Conservation (phyloP, 2,329 filamentous ascomycete genomes). For the Mycosphaerella arachidis region DNA sequence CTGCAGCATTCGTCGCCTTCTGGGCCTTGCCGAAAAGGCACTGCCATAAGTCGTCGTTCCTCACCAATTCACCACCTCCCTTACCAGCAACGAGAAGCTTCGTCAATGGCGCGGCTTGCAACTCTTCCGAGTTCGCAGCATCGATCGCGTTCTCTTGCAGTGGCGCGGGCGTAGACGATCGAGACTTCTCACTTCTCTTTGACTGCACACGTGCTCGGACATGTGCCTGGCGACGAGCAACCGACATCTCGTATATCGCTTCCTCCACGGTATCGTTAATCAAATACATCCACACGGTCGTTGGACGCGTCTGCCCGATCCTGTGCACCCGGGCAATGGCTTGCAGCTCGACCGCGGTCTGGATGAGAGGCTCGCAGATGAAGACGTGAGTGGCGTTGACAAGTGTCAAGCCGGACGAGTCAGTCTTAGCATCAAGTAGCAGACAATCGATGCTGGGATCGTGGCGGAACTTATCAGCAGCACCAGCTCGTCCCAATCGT, state of each 20-base stretch:
- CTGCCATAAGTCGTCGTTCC: slow-evolving; percentile 75
- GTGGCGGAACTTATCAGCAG: slow-evolving; percentile 70
- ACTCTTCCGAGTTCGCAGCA: slow-evolving; percentile 75
- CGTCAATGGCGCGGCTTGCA: slow-evolving; percentile 67
- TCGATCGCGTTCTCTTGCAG: slow-evolving; percentile 61
- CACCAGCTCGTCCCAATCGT: slow-evolving; percentile 63
- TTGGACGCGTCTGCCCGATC: slow-evolving; percentile 82
- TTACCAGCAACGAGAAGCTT: slow-evolving; percentile 67
- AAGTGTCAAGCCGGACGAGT: slow-evolving; percentile 83
- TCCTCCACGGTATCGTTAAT: slow-evolving; percentile 89
- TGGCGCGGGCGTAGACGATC: slow-evolving; percentile 28
- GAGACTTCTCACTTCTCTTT: slow-evolving; percentile 25
- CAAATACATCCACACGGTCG: slow-evolving; percentile 93
- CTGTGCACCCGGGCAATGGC: slow-evolving; percentile 92
- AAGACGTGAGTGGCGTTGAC: slow-evolving; percentile 93
- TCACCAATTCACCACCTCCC: slow-evolving; percentile 73
- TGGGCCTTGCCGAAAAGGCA: slow-evolving; percentile 68
- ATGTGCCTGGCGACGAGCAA: slow-evolving; percentile 71
- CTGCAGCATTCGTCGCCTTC: slow-evolving; percentile 26
- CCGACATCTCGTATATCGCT: slow-evolving; percentile 82
- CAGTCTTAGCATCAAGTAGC: slow-evolving; percentile 80
- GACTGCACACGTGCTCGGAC: slow-evolving; percentile 46
- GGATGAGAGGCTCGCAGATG: slow-evolving; percentile 87
- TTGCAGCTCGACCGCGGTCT: slow-evolving; percentile 89
- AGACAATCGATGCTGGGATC: slow-evolving; percentile 75